These are phyloP conservation scores for Chaetoceros muelleri DNA, from an alignment of 108 stramenopile genomes.

Conservation along the genomic window DNA sequence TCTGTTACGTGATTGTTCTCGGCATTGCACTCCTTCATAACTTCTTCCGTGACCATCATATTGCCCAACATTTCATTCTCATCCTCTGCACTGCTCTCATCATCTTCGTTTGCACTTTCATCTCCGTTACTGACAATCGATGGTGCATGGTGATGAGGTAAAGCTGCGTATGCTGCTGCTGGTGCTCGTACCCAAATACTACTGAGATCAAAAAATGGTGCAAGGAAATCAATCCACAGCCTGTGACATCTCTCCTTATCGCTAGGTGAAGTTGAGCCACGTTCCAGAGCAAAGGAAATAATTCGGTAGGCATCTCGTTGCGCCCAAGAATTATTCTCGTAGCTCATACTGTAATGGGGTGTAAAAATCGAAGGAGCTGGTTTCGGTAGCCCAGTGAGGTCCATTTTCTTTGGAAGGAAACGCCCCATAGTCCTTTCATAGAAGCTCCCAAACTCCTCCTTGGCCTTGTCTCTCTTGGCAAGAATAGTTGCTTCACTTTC, in stretches of 20 bases:
- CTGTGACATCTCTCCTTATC: conserved; percentile 82
- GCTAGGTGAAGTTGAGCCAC: conserved; percentile 56
- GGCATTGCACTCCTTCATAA: conserved; percentile 10
- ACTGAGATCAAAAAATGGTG: conserved; percentile 66
- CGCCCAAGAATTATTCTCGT: conserved; percentile 54
- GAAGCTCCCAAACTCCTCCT: conserved; percentile 79
- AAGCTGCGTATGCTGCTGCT: conserved; percentile 29
- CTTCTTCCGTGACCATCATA: conserved; percentile 30
- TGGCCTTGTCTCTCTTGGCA: conserved; percentile 68
- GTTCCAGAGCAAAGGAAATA: conserved; percentile 71
- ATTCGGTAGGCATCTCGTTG: conserved; percentile 79
- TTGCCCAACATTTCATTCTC: conserved; percentile 32
- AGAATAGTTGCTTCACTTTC: conserved; percentile 63
- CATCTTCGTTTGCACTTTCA: conserved; percentile 26
- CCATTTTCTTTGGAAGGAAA: conserved; percentile 32
- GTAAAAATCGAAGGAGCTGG: conserved; percentile 69
- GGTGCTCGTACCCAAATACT: conserved; percentile 69
- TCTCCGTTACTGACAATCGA: conserved; percentile 23
- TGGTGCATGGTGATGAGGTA: conserved; percentile 12
- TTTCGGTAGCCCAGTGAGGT: conserved; percentile 64
- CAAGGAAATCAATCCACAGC: conserved; percentile 80
- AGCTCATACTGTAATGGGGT: conserved; percentile 68
- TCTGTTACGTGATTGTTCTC: conserved; percentile 11
- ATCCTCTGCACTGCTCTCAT: conserved; percentile 37
- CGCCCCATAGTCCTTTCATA: conserved; percentile 74